Conservation (phyloP, 2,329 filamentous ascomycete species). For the Ascochyta koolunga region DNA sequence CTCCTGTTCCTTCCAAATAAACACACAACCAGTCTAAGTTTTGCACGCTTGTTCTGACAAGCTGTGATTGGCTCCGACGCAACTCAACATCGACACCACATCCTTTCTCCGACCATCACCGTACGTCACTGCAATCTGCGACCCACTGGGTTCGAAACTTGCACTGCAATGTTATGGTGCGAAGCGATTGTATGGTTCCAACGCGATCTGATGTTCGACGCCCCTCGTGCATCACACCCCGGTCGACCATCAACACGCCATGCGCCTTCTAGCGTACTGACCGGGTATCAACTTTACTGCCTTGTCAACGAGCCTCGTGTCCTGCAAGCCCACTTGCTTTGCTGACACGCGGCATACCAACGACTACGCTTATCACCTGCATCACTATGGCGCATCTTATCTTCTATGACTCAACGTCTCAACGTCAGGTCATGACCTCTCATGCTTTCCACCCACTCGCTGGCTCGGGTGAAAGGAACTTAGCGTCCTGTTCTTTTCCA, state of each 20-base stretch:
- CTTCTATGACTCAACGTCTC: conserved; percentile 31
- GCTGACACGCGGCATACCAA: conserved; percentile 25
- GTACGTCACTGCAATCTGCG: conserved; percentile 25
- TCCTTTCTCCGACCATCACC: conserved; percentile 8
- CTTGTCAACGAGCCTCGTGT: conserved; percentile 23
- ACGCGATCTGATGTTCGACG: conserved; percentile 37
- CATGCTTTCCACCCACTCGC: conserved; percentile 42
- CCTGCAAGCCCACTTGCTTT: conserved; percentile 24
- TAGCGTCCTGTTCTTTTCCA: conserved; percentile 24
- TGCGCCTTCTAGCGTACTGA: conserved; percentile 15
- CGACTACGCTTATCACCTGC: conserved; percentile 20
- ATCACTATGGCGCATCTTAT: conserved; percentile 23
- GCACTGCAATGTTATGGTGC: conserved; percentile 22
- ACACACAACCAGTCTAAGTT: conserved; percentile 1
- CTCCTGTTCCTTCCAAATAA: conserved; percentile 54
- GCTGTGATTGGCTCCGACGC: conserved; percentile 34
- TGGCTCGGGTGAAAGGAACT: conserved; percentile 45
- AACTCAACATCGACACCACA: conserved; percentile 28
- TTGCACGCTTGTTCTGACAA: conserved; percentile 25
- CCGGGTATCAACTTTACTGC: conserved; percentile 26
- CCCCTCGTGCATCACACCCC: conserved; percentile 30
- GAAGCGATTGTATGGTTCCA: conserved; percentile 29
- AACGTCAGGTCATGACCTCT: conserved; percentile 30
- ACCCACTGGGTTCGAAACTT: conserved; percentile 24
- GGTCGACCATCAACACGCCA: conserved; percentile 7